Evolutionary conservation across 208 protist genomes (phyloP).

Genomic region (Leishmania lainsoni): DNA sequence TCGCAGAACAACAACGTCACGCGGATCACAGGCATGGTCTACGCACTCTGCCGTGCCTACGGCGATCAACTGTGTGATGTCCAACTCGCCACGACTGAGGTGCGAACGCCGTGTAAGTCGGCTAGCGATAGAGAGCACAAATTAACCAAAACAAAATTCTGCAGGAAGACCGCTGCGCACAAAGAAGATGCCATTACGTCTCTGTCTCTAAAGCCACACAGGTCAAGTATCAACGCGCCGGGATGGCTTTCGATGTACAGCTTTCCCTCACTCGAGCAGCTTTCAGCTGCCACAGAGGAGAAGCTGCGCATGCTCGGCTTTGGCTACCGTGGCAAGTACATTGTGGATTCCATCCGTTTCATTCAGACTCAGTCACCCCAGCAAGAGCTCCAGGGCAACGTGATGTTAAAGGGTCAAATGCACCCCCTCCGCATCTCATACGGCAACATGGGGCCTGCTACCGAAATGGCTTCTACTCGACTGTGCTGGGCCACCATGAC

Average conservation of each 20-base stretch:
- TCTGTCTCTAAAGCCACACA: not conserved
- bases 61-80: constrained; percentile 64
- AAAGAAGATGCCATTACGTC: not conserved
- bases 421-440: not conserved
- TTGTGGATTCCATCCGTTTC: constrained; percentile 31
- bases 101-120: constrained; percentile 6
- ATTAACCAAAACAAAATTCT: not conserved
- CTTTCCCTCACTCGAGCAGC: constrained; percentile 57
- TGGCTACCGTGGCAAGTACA: constrained; percentile 80
- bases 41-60: constrained; percentile 43
- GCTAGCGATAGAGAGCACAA: not conserved
- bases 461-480: constrained; percentile 51
- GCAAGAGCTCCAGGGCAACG: not conserved
- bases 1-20: constrained; percentile 86
- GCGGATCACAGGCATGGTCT: constrained; percentile 70
- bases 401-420: not conserved
- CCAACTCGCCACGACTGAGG: constrained; percentile 37
- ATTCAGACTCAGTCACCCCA: not conserved
- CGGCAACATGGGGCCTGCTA: constrained; percentile 18
- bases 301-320: constrained; percentile 52
- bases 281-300: constrained; percentile 36
- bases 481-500: constrained; percentile 28
- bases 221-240: not conserved
- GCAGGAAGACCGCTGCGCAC: not conserved
- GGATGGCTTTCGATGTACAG: constrained; percentile 47